phyloP scores from a whole-genome alignment of 257 asterid species.

The Salvia hispanica region DNA sequence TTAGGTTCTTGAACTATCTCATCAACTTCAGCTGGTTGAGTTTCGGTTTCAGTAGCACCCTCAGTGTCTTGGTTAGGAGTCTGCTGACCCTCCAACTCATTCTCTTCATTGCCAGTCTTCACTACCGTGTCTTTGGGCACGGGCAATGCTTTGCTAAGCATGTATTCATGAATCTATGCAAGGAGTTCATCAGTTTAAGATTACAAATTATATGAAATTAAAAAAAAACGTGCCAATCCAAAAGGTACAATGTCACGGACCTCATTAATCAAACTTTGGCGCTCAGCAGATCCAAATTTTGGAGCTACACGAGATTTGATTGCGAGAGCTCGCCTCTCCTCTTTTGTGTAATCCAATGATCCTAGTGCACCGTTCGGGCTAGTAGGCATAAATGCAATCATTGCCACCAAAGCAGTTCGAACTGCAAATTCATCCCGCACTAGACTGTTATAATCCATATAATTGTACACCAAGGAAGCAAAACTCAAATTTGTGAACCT shows the following conservation, averaged over 20 bases:
- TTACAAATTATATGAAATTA: neutral
- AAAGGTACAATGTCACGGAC: conserved; percentile 38
- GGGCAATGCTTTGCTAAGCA: conserved; percentile 74
- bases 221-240: neutral
- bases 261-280: conserved; percentile 82
- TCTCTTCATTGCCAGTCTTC: conserved; percentile 36
- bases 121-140: conserved; percentile 51
- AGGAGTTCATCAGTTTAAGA: conserved; percentile 15
- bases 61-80: conserved; percentile 35
- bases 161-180: conserved; percentile 72
- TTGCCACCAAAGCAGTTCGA: conserved; percentile 88
- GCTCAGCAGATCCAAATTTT: conserved; percentile 68
- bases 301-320: conserved; percentile 77
- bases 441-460: neutral
- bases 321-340: conserved; percentile 82
- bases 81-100: conserved; percentile 29
- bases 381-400: conserved; percentile 94
- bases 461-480: neutral
- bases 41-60: conserved; percentile 39
- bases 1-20: conserved; percentile 44
- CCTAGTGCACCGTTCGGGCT: conserved; percentile 89
- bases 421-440: conserved; percentile 45
- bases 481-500: conserved; percentile 1
- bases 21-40: conserved; percentile 37
- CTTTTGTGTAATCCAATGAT: conserved; percentile 77